Evolutionary conservation across 2,329 filamentous ascomycete species (phyloP), one percentile per base, ranked within the genome.

Genomic region (Venturia pyrina): DNA sequence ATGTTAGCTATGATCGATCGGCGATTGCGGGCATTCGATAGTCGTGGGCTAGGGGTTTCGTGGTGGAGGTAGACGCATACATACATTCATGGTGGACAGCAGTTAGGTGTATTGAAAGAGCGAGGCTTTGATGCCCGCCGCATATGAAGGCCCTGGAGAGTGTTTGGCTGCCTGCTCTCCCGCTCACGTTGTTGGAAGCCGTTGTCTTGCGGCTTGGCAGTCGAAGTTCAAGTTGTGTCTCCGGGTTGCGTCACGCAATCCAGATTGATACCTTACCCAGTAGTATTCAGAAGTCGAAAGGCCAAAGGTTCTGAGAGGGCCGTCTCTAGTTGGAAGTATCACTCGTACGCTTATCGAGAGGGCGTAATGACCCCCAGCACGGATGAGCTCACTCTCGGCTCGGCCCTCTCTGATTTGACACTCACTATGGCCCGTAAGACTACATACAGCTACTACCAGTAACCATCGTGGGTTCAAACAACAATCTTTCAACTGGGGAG

Each of bases 21-120:
- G 15, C 19, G 21, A 62, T 43, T 28, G 21, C 60, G n/a, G 37
- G 28, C 40, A 43, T 17, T 24, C 60, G 60, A 62, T 6, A 37
- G 21, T 17, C 41, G 13, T 32, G 11, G 40, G 10, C 21, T 48
- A 2, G 6, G n/a, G 15, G 44, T 21, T 44, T 44, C 60, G 34
- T 34, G 19, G 7, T 43, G 10, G 4, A 43, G 41, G 56, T 1
- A 3, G n/a, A 44, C 43, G 48, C 37, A 48, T 17, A 56, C 62
- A 64, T 56, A 64, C 62, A 57, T 64, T 64, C 62, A 64, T 64
- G 40, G 44, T 53, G 62, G 15, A 34, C 19, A 41, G 43, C 11
- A 41, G 59, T 24, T 43, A 8, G 17, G 37, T 21, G 5, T 41
- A 17, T 41, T 46, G 32, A 28, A 21, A 24, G 28, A 37, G 11